Conservation (phyloP, 129 eudicot species). For the Centella asiatica region DNA sequence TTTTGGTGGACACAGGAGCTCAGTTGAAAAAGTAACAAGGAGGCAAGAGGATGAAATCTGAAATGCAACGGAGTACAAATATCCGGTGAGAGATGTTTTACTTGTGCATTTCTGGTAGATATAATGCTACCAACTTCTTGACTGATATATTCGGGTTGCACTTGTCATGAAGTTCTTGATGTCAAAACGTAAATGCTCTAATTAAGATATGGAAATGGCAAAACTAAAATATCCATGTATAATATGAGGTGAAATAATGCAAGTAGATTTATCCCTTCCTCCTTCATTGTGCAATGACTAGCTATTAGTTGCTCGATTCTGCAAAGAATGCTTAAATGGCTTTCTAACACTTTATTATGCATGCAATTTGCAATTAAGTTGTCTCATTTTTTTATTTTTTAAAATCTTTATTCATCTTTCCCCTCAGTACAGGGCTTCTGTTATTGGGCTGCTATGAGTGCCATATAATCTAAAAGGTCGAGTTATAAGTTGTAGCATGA, state of each 20-base stretch:
- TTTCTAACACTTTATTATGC: not conserved
- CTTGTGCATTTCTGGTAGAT: not conserved
- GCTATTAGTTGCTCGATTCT: not conserved
- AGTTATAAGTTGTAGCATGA: no score
- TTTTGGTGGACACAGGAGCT: slow-evolving; percentile 5
- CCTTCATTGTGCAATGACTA: not conserved
- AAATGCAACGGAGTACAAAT: not conserved
- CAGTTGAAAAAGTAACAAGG: not conserved
- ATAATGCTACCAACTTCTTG: not conserved
- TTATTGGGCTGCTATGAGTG: no score
- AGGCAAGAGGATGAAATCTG: not conserved
- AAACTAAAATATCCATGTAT: not conserved
- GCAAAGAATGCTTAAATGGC: not conserved
- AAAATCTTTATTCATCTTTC: no score
- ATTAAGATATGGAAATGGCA: not conserved
- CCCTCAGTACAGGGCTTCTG: no score
- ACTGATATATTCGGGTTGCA: not conserved
- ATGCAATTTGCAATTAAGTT: no score
- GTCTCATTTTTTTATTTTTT: no score
- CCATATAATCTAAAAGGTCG: no score
- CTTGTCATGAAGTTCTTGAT: not conserved
- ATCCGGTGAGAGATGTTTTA: not conserved
- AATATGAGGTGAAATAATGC: not conserved
- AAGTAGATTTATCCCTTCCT: not conserved
- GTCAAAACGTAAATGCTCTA: not conserved